Conservation (phyloP, 768 basidiomycete species). For the Kwoniella dejecticola region DNA sequence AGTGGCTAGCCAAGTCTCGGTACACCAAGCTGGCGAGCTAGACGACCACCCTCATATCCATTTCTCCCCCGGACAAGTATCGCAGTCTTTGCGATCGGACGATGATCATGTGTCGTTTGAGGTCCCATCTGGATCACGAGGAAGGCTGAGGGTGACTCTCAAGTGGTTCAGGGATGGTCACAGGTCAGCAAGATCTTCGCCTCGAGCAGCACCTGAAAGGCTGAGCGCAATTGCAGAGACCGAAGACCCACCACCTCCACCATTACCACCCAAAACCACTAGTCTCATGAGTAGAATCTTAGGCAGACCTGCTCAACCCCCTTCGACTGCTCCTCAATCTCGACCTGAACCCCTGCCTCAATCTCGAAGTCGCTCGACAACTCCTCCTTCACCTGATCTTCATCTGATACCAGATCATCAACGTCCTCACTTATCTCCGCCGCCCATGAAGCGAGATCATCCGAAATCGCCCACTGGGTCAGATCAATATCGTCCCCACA, state of each 20-base stretch:
- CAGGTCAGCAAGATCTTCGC: conserved; percentile 3
- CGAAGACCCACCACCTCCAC: conserved; percentile 11
- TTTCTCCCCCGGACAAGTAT: conserved; percentile 12
- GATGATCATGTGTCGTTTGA: conserved; percentile 27
- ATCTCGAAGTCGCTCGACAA: no score
- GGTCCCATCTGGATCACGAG: conserved; percentile 19
- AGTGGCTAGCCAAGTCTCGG: no score
- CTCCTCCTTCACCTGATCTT: not conserved
- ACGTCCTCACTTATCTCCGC: not conserved
- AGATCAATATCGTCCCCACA: not conserved
- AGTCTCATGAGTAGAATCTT: conserved; percentile 13
- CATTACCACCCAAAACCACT: conserved; percentile 10
- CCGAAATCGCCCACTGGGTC: conserved; percentile 3
- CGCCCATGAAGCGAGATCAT: conserved; percentile 5
- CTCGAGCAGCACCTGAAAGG: not conserved
- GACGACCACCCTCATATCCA: conserved; percentile 7
- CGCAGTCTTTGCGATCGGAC: conserved; percentile 4
- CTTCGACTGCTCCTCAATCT: not conserved
- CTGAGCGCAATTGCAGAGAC: not conserved
- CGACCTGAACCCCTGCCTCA: no score
- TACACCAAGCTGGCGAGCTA: no score
- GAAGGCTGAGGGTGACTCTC: conserved; percentile 16
- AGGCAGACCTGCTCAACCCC: not conserved
- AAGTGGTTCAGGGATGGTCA: conserved; percentile 17
- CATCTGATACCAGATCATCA: conserved; percentile 4